A percentile compares a stretch with the other conserved stretches of the same genome.
phyloP scores from a whole-genome alignment of 2,329 filamentous ascomycete species.

The Trichophyton equinum region DNA sequence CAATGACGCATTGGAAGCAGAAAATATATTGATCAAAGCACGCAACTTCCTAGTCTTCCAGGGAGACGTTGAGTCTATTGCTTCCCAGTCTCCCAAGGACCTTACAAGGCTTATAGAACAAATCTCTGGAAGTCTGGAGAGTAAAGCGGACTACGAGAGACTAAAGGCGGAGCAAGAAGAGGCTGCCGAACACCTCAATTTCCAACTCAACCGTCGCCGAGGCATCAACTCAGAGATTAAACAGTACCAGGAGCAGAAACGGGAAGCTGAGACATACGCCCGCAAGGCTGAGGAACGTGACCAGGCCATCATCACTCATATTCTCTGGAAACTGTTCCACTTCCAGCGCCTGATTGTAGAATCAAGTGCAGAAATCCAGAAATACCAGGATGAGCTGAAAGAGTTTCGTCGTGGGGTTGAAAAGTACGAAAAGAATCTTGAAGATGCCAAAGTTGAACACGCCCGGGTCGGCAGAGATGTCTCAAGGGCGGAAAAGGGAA shows the following conservation, averaged over 20 bases:
- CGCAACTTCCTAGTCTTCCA: slow-evolving; percentile 98
- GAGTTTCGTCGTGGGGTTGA: slow-evolving; percentile 82
- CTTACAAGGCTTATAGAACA: slow-evolving; percentile 91
- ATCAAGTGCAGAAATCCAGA: slow-evolving; percentile 78
- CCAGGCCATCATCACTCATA: slow-evolving; percentile 80
- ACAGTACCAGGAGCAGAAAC: slow-evolving; percentile 93
- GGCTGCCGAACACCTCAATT: slow-evolving; percentile 75
- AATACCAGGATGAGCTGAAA: slow-evolving; percentile 87
- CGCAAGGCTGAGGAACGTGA: slow-evolving; percentile 83
- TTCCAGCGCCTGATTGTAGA: slow-evolving; percentile 89
- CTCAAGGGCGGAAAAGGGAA: slow-evolving; percentile 67
- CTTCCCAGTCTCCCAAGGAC: slow-evolving; percentile 86
- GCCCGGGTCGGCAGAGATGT: slow-evolving; percentile 63
- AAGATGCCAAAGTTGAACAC: slow-evolving; percentile 74
- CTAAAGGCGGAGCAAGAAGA: slow-evolving; percentile 78
- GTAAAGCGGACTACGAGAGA: slow-evolving; percentile 84
- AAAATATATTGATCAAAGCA: slow-evolving; percentile 96
- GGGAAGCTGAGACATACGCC: slow-evolving; percentile 86
- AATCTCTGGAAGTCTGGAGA: slow-evolving; percentile 90
- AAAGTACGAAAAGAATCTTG: slow-evolving; percentile 66
- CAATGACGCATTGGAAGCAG: slow-evolving; percentile 78
- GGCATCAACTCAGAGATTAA: slow-evolving; percentile 97
- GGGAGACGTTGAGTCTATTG: slow-evolving; percentile 93
- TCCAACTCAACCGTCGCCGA: slow-evolving; percentile 75
- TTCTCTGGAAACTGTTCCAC: slow-evolving; percentile 92